Conservation (phyloP, 495 filamentous ascomycete species). For the Penicillium chermesinum region DNA sequence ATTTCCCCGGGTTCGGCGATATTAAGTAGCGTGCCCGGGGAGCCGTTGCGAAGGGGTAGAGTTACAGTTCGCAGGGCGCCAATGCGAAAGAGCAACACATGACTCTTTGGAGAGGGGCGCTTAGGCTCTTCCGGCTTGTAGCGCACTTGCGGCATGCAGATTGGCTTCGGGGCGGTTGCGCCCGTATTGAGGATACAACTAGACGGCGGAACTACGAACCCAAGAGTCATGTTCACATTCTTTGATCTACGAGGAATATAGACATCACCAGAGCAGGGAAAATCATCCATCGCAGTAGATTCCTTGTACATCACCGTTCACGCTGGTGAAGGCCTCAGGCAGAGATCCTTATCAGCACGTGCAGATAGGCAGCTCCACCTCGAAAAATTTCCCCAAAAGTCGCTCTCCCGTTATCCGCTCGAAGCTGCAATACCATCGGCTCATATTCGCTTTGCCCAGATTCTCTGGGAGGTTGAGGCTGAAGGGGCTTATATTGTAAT, state of each 20-base stretch:
- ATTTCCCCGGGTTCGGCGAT: not conserved
- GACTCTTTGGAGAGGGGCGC: slow-evolving; percentile 33
- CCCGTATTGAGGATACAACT: not conserved
- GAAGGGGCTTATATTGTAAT: slow-evolving; percentile 1
- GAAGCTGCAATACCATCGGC: slow-evolving; percentile 29
- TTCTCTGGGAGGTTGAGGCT: slow-evolving; percentile 19
- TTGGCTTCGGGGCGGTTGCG: not conserved
- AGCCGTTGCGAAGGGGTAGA: not conserved
- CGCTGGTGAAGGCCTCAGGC: slow-evolving; percentile 15
- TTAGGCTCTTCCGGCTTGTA: slow-evolving; percentile 26
- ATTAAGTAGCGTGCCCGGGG: not conserved
- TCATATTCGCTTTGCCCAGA: slow-evolving; percentile 15
- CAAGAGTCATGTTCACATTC: too few relatives aligned
- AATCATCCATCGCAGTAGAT: too few relatives aligned
- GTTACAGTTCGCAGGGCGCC: not conserved
- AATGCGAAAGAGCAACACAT: slow-evolving; percentile 29
- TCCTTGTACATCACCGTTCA: not conserved
- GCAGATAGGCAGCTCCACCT: slow-evolving; percentile 44
- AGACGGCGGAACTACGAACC: too few relatives aligned
- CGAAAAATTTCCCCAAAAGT: slow-evolving; percentile 45
- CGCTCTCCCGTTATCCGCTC: slow-evolving; percentile 15
- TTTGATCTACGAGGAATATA: too few relatives aligned
- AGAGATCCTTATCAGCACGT: slow-evolving; percentile 39
- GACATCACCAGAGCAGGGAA: too few relatives aligned
- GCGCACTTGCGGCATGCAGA: not conserved